phyloP scores from a whole-genome alignment of 768 basidiomycete genomes.

The Xerocomus spinulosus region DNA sequence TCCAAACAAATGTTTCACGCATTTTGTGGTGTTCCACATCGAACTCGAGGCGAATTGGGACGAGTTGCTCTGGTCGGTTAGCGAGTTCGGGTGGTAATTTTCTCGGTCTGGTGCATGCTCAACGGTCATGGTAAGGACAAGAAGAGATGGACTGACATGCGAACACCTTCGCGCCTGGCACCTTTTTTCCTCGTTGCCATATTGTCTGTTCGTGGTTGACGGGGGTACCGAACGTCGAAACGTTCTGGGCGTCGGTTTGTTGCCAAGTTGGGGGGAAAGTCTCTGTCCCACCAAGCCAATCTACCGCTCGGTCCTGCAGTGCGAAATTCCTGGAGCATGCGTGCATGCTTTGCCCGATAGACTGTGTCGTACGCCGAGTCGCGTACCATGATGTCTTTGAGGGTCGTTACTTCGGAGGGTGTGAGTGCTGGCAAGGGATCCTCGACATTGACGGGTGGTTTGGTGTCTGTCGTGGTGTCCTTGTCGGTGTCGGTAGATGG shows the following conservation, averaged over 20 bases:
- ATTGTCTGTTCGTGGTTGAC: slow-evolving; percentile 35
- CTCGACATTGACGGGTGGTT: slow-evolving; percentile 14
- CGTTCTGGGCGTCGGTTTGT: slow-evolving; percentile 28
- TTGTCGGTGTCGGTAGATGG: slow-evolving; percentile 14
- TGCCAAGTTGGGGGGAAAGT: slow-evolving; percentile 33
- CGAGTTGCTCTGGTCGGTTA: slow-evolving; percentile 71
- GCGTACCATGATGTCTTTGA: slow-evolving; percentile 35
- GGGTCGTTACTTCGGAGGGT: slow-evolving; percentile 29
- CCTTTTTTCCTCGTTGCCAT: slow-evolving; percentile 44
- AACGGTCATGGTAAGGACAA: slow-evolving; percentile 1
- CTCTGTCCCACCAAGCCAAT: slow-evolving; percentile 64
- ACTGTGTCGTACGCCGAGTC: slow-evolving; percentile 46
- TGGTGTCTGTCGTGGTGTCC: slow-evolving; percentile 14
- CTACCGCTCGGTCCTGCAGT: slow-evolving; percentile 39
- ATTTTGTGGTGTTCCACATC: slow-evolving; percentile 93
- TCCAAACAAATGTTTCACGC: slow-evolving; percentile 97
- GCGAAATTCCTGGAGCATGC: slow-evolving; percentile 49
- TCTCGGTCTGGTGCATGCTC: slow-evolving; percentile 46
- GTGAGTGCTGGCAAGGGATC: slow-evolving; percentile 27
- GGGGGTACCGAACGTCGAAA: slow-evolving; percentile 56
- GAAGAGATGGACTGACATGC: slow-evolving; percentile 54
- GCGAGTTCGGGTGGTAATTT: slow-evolving; percentile 52
- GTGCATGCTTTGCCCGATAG: slow-evolving; percentile 46
- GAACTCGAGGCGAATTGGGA: slow-evolving; percentile 94
- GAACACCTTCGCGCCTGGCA: slow-evolving; percentile 63